Evolutionary conservation across 2,329 filamentous ascomycete genomes (phyloP).

Genomic region (Parafenestella ontariensis): DNA sequence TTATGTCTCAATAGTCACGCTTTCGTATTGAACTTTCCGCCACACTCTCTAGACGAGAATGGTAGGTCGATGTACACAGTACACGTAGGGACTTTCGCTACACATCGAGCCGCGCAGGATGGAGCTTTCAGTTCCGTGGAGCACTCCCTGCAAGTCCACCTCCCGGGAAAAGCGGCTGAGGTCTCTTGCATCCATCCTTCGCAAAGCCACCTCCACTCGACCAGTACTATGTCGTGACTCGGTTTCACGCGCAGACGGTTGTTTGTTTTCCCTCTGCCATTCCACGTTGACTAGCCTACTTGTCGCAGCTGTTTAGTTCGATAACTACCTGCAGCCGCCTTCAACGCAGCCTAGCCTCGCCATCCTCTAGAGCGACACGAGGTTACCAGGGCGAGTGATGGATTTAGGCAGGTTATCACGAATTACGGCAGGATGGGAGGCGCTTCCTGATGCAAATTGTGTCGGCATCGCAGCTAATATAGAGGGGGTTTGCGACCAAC

Average conservation of each 20-base stretch:
- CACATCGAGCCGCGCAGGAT: conserved; percentile 12
- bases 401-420: conserved; percentile 13
- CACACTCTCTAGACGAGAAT: conserved; percentile 13
- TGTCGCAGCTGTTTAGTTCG: conserved; percentile 23
- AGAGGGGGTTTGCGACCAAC: conserved; percentile 26
- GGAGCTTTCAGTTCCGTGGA: conserved; percentile 17
- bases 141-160: conserved; percentile 21
- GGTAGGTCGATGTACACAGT: conserved; percentile 8
- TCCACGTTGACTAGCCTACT: conserved; percentile 16
- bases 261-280: conserved; percentile 24
- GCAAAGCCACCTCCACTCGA: conserved; percentile 11
- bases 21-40: conserved; percentile 3
- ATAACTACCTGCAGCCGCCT: conserved; percentile 14
- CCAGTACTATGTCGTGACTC: conserved; percentile 18
- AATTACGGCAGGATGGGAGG: conserved; percentile 19
- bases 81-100: conserved; percentile 18
- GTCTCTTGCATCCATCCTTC: conserved; percentile 13
- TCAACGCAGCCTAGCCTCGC: conserved; percentile 4
- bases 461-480: conserved; percentile 31
- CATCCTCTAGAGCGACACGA: conserved; percentile 9
- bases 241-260: conserved; percentile 20
- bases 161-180: conserved; percentile 19
- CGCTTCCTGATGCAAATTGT: conserved; percentile 25
- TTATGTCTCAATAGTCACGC: conserved; percentile 10
- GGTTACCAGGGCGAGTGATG: conserved; percentile 9